Base-by-base conservation (phyloP, 495 filamentous ascomycete genomes). In the Penicillium pulvis region DNA sequence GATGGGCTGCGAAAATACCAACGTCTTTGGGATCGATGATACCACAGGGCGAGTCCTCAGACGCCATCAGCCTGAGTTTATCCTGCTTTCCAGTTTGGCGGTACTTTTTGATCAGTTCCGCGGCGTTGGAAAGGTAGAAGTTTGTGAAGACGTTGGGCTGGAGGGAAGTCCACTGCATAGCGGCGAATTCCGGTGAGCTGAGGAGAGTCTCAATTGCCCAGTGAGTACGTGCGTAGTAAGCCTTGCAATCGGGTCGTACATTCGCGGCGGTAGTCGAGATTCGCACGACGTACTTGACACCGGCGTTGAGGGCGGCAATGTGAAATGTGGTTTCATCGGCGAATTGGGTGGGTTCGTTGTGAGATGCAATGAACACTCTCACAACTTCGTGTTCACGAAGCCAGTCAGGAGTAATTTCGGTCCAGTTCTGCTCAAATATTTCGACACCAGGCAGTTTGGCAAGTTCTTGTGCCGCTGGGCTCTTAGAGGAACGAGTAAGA, bases 191-290 rank as follows among this genome's bases (percentile, higher is more conserved):
- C 0, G 72, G 71, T 17, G 76, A 67, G 46, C 49, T 43, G 4
- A 81, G 66, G 2, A 81, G 59, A 28, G 67, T 28, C 61, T 79
- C 78, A 47, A 81, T 73, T 0, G 78, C 78, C 77, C 78, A 81
- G 51, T 81, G 78, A 1, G 60, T 17, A 33, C 78, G 77, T 19
- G 76, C 28, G 52, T 81, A 81, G 59, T 77, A 79, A 7, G 70
- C 68, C 12, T 23, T 23, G 39, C 44, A 69, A 56, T 79, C 72
- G 6, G 78, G 75, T 26, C 63, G 65, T 8, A 79, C 78, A 41
- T 75, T 77, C 3, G 75, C 68, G 6, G 74, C 75, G 0, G 68
- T 73, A 0, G 77, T 81, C 2, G 77, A 81, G 56, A 79, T 81
- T 17, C 77, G 74, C 36, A 81, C 76, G 9, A 79, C 72, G 60